Evolutionary conservation across 768 basidiomycete species (phyloP).

Genomic region (Tubosaeta sp.): DNA sequence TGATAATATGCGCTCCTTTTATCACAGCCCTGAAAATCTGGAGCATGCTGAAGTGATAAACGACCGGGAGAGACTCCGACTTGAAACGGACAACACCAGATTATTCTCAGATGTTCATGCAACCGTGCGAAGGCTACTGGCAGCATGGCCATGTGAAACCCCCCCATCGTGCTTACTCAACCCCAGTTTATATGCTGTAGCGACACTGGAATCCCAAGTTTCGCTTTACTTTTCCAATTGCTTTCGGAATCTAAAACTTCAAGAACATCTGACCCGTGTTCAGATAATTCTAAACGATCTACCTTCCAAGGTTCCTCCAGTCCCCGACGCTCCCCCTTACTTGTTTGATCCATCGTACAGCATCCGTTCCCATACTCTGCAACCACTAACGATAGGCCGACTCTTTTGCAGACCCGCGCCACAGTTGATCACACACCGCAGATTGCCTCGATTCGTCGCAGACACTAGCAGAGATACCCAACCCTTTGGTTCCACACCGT

Average conservation of each 20-base stretch:
- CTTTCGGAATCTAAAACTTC: not conserved
- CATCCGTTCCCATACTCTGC: not conserved
- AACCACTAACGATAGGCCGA: not conserved
- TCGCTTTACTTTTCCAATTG: not conserved
- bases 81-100: not conserved
- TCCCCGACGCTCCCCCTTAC: not conserved
- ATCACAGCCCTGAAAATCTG: not conserved
- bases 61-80: not conserved
- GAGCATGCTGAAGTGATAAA: not conserved
- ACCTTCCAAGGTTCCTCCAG: too few species aligned
- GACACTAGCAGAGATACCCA: not conserved
- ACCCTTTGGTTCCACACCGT: not conserved
- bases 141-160: not conserved
- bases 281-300: not conserved
- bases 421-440: not conserved
- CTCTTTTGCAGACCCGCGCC: conserved; percentile 6
- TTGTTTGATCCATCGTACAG: not conserved
- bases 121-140: not conserved
- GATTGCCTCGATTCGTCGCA: not conserved
- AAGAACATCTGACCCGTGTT: not conserved
- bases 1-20: not conserved
- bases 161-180: not conserved
- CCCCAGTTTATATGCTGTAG: not conserved
- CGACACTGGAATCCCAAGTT: not conserved
- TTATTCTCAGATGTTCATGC: not conserved